Conservation (phyloP, 2,329 filamentous ascomycete genomes). For the Arthrobotrys megalospora region DNA sequence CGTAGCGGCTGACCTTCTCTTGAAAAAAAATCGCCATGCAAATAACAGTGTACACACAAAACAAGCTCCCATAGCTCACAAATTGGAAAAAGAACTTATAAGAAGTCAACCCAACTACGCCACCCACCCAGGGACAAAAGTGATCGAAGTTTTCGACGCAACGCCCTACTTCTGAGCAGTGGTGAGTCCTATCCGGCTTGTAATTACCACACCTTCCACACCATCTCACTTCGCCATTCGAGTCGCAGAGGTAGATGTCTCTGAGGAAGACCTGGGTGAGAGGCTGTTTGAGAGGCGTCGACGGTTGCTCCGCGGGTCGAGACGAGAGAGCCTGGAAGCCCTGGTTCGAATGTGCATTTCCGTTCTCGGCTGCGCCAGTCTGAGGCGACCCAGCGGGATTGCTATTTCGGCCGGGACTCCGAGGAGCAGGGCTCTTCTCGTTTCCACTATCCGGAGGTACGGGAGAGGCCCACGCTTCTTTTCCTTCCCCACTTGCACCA, state of each 20-base stretch:
- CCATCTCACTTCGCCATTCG: constrained; percentile 85
- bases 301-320: constrained; percentile 31
- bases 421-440: constrained; percentile 39
- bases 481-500: constrained; percentile 54
- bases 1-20: constrained; percentile 34
- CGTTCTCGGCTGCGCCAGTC: neutral
- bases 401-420: constrained; percentile 4
- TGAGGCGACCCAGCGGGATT: constrained; percentile 14
- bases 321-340: constrained; percentile 44
- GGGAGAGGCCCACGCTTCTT: constrained; percentile 51
- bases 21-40: constrained; percentile 52
- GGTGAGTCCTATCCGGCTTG: constrained; percentile 89
- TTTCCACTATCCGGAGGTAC: constrained; percentile 5
- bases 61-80: constrained; percentile 44
- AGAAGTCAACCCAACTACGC: constrained; percentile 84
- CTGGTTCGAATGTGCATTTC: constrained; percentile 17
- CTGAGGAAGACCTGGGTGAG: constrained; percentile 84
- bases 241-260: constrained; percentile 86
- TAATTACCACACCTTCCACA: constrained; percentile 87
- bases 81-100: constrained; percentile 61
- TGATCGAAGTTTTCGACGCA: constrained; percentile 95
- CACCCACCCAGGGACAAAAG: constrained; percentile 93
- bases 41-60: constrained; percentile 49
- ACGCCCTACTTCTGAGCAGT: constrained; percentile 83
- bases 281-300: constrained; percentile 71